These are phyloP conservation scores for Xerocomus minutiporus DNA, from an alignment of 1,284 basidiomycete genomes.

Conservation along the genomic window DNA sequence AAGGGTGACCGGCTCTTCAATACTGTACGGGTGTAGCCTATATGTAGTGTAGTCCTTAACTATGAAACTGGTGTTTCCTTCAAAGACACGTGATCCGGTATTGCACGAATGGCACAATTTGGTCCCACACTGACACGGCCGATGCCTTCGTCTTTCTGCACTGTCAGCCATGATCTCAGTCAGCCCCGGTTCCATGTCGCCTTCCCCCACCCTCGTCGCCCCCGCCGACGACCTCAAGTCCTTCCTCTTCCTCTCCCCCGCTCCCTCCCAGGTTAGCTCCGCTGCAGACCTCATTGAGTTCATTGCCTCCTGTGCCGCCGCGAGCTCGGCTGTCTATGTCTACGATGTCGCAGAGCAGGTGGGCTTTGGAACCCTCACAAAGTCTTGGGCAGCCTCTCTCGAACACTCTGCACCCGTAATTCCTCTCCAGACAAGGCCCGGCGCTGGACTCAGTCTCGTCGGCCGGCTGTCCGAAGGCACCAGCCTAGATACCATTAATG, in stretches of 20 bases:
- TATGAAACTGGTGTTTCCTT: background rate
- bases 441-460: slow-evolving; percentile 79
- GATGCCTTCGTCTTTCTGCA: background rate
- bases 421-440: slow-evolving; percentile 79
- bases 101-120: slow-evolving; percentile 29
- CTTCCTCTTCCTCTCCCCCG: slow-evolving; percentile 12
- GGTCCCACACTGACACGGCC: slow-evolving; percentile 19
- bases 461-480: slow-evolving; percentile 77
- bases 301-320: slow-evolving; percentile 49
- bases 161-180: slow-evolving; percentile 16
- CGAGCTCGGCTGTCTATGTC: slow-evolving; percentile 67
- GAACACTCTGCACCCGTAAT: slow-evolving; percentile 53
- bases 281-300: slow-evolving; percentile 66
- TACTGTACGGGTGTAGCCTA: slow-evolving; percentile 37
- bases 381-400: slow-evolving; percentile 48
- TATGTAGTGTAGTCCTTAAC: slow-evolving; percentile 19
- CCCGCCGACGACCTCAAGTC: slow-evolving; percentile 22
- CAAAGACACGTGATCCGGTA: slow-evolving; percentile 25
- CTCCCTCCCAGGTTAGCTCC: slow-evolving; percentile 39
- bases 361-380: slow-evolving; percentile 70
- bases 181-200: slow-evolving; percentile 9
- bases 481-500: slow-evolving; percentile 57
- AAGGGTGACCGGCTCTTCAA: slow-evolving; percentile 67
- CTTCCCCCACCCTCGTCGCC: slow-evolving; percentile 22
- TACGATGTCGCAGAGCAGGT: slow-evolving; percentile 79